Percentiles rank a stretch among this genome's conserved stretches.
phyloP scores from a whole-genome alignment of 75 land plant genomes.

The Pinus albicaulis region DNA sequence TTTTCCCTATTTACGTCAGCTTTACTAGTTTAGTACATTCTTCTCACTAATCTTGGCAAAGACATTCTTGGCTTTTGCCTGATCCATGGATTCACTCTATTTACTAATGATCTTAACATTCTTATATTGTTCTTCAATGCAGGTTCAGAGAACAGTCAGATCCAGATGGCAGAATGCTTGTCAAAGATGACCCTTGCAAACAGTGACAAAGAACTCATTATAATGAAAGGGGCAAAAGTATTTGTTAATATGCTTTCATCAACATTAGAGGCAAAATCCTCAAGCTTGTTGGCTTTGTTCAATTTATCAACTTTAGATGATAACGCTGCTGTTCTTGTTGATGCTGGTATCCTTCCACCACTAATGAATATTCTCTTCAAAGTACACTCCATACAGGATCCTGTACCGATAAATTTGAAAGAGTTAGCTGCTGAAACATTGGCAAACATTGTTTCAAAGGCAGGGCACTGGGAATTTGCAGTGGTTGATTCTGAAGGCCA shows the following conservation, averaged over 20 bases:
- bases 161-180: slow-evolving; percentile 37
- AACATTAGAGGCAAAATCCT: slow-evolving; percentile 16
- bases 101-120: slow-evolving; percentile 7
- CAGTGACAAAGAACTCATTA: slow-evolving; percentile 43
- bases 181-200: slow-evolving; percentile 49
- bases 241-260: slow-evolving; percentile 47
- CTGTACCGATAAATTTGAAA: slow-evolving; percentile 18
- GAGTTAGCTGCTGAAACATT: slow-evolving; percentile 44
- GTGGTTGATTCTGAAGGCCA: slow-evolving; percentile 40
- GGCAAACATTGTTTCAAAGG: slow-evolving; percentile 47
- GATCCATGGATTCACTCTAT: background rate
- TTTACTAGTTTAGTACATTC: background rate
- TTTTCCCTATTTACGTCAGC: background rate
- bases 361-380: slow-evolving; percentile 32
- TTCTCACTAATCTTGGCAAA: background rate
- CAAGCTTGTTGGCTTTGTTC: slow-evolving; percentile 42
- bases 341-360: slow-evolving; percentile 41
- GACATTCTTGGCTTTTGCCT: background rate
- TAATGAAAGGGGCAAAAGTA: slow-evolving; percentile 30
- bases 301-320: slow-evolving; percentile 51
- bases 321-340: slow-evolving; percentile 46
- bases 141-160: slow-evolving; percentile 45
- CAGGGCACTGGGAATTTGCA: slow-evolving; percentile 58
- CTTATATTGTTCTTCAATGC: background rate
- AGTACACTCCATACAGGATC: slow-evolving; percentile 8